Evolutionary conservation across 106 monocot genomes (phyloP), one percentile per base, ranked within the genome.

Genomic region (Acanthochlamys bracteata): DNA sequence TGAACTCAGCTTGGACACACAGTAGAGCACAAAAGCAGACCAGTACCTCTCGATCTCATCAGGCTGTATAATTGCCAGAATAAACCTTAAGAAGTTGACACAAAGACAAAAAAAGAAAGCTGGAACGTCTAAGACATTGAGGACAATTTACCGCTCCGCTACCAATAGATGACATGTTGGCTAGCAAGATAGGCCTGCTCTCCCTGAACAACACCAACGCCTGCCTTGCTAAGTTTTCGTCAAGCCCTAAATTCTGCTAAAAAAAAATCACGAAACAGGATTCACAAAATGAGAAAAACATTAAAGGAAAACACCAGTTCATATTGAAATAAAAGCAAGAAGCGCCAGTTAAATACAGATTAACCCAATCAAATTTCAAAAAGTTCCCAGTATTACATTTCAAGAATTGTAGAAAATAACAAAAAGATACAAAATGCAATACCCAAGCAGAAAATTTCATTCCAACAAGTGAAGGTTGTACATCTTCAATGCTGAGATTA

Each of bases 41-140:
- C 90, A 91, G 53, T 78, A 69, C 59, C 80, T 80, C 76, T 96
- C 91, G 22, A 79, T 82, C 63, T 96, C 90, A 43, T 88, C 96
- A 10, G 88, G 80, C 96, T 96, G 65, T 16, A 64, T 39, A 25
- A 71, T 71, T 33, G 1, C 33, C 33, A 33, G 49, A 49, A 14
- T 49, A 53, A n/a, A 68, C 26, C 55, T 45, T 16, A 65, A 25
- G 17, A 56, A 65, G 33, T 20, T 59, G 11, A 39, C 58, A 19
- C 11, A 66, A 43, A 12, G 43, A 46, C 21, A 49, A 43, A 45
- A 57, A 10, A 20, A 60, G 21, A 41, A 4, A 20, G 13, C 10
- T 14, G 7, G 10, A 12, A 25, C 17, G 47, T 43, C 6, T 20
- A 0, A n/a, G 24, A 16, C 11, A 4, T 59, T 3, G 57, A 60